Conservation (phyloP, 2,329 filamentous ascomycete species). For the Sphaerulina vaccinii region DNA sequence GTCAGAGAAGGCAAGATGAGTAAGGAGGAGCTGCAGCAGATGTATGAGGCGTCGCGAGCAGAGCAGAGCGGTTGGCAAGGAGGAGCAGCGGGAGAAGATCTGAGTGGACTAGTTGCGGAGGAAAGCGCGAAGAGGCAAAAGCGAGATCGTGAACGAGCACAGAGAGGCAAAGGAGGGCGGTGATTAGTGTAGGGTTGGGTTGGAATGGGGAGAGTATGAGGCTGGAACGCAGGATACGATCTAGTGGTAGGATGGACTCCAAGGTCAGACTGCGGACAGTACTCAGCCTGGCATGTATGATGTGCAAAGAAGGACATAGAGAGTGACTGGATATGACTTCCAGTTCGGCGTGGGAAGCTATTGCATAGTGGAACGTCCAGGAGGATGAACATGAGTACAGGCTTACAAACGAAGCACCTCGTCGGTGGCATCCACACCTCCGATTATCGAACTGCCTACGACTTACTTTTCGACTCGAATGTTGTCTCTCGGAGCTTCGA, state of each 20-base stretch:
- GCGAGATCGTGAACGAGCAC: slow-evolving; percentile 71
- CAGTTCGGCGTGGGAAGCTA: not conserved
- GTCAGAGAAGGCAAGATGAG: slow-evolving; percentile 71
- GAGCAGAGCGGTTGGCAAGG: slow-evolving; percentile 65
- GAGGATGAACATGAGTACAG: slow-evolving; percentile 2
- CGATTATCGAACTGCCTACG: slow-evolving; percentile 1
- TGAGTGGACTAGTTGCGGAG: slow-evolving; percentile 93
- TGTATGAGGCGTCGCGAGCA: slow-evolving; percentile 72
- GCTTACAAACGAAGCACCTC: not conserved
- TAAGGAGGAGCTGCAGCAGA: slow-evolving; percentile 77
- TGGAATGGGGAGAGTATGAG: not conserved
- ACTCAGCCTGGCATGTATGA: not conserved
- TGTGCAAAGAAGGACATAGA: not conserved
- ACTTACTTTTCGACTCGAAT: not conserved
- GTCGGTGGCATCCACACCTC: not conserved
- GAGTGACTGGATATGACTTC: not conserved
- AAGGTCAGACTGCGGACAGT: not conserved
- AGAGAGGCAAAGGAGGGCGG: slow-evolving; percentile 44
- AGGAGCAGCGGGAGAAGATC: slow-evolving; percentile 70
- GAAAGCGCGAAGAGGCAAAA: slow-evolving; percentile 89
- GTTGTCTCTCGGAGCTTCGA: not conserved
- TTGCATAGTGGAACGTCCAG: not conserved
- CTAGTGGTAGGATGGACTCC: not conserved
- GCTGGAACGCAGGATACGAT: not conserved
- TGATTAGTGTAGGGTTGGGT: not conserved